phyloP scores from a whole-genome alignment of 805 yeast species.

The Groenewaldozyma tartarivorans region DNA sequence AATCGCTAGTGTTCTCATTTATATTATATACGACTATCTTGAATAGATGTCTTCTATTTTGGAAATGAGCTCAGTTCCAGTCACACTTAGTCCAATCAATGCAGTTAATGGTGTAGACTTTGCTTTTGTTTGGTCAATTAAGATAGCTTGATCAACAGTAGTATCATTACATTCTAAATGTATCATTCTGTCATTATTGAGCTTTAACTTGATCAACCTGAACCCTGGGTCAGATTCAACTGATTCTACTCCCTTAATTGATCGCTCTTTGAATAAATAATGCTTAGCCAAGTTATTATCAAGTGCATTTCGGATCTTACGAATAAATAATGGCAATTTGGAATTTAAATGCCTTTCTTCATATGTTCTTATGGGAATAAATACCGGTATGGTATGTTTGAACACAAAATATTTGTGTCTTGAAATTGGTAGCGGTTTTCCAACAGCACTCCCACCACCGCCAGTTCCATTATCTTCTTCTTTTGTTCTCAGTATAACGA shows the following conservation, averaged over 20 bases:
- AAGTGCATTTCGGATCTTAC: constrained; percentile 32
- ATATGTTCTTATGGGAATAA: constrained; percentile 8
- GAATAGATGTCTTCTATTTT: not conserved
- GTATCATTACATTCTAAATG: constrained; percentile 8
- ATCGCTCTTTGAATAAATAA: constrained; percentile 75
- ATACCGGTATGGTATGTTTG: constrained; percentile 14
- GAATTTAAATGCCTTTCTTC: constrained; percentile 9
- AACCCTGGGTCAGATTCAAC: constrained; percentile 13
- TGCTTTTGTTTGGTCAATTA: not conserved
- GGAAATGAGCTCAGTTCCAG: too few relatives aligned
- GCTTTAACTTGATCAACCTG: constrained; percentile 10
- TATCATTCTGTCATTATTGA: constrained; percentile 2
- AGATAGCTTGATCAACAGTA: constrained; percentile 2
- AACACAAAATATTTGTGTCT: constrained; percentile 3
- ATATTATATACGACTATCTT: constrained; percentile 19
- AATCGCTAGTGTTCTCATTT: constrained; percentile 39
- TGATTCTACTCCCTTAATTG: constrained; percentile 4
- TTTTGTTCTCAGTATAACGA: constrained; percentile 11
- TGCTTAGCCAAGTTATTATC: constrained; percentile 63
- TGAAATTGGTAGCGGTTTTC: not conserved
- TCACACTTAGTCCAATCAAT: not conserved
- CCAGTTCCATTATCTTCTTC: constrained; percentile 8
- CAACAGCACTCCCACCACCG: too few relatives aligned
- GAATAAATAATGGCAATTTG: constrained; percentile 11
- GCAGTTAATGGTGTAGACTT: not conserved